A percentile compares a stretch with the other conserved stretches of the same genome.
Conservation (phyloP, 176 grass and related monocot species). For the Miscanthus lutarioriparius region DNA sequence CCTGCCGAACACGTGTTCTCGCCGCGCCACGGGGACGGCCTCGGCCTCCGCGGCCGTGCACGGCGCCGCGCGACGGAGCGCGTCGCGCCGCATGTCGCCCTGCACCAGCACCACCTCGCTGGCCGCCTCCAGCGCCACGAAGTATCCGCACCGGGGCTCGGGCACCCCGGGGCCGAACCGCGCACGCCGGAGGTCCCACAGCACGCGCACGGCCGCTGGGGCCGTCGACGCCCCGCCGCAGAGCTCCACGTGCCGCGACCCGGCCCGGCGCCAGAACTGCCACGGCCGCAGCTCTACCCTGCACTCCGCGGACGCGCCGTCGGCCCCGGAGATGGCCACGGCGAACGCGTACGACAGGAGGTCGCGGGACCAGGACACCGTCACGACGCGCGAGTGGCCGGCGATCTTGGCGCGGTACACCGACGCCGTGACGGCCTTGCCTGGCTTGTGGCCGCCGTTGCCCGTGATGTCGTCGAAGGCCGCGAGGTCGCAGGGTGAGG, state of each 20-base stretch:
- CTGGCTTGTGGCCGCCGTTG: slow-evolving; percentile 34
- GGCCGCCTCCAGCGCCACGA: slow-evolving; percentile 50
- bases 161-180: slow-evolving; percentile 43
- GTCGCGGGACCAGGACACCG: slow-evolving; percentile 72
- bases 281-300: slow-evolving; percentile 71
- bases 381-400: slow-evolving; percentile 68
- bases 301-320: slow-evolving; percentile 38
- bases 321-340: slow-evolving; percentile 39
- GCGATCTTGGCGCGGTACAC: slow-evolving; percentile 88
- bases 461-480: slow-evolving; percentile 36
- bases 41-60: slow-evolving; percentile 35
- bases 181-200: slow-evolving; percentile 79
- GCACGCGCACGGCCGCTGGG: slow-evolving; percentile 44
- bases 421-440: slow-evolving; percentile 57
- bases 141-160: slow-evolving; percentile 69
- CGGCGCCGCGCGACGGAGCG: slow-evolving; percentile 48
- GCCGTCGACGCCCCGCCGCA: slow-evolving; percentile 17
- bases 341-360: slow-evolving; percentile 63
- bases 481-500: slow-evolving; percentile 21
- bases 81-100: slow-evolving; percentile 67
- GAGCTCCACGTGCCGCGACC: slow-evolving; percentile 55
- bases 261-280: slow-evolving; percentile 79
- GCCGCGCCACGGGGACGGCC: slow-evolving; percentile 53
- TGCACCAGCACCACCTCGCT: slow-evolving; percentile 69
- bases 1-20: slow-evolving; percentile 70